phyloP scores from a whole-genome alignment of 1,284 basidiomycete genomes.

The Melampsora larici-populina region DNA sequence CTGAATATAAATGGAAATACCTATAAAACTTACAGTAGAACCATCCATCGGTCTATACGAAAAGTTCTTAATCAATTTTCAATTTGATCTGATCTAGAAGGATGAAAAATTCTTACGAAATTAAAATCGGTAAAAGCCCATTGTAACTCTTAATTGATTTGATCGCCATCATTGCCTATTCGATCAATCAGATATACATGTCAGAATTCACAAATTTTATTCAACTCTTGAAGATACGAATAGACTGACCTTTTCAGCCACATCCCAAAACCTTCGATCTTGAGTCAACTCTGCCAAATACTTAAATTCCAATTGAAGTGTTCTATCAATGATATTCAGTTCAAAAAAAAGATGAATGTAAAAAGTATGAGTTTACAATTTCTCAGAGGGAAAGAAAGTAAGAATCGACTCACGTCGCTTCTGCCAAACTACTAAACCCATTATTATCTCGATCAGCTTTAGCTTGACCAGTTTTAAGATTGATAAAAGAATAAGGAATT shows the following conservation, averaged over 20 bases:
- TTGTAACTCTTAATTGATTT: conserved; percentile 64
- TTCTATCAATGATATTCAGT: conserved; percentile 51
- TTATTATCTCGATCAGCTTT: conserved; percentile 66
- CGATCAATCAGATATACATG: background rate
- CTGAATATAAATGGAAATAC: too few species aligned
- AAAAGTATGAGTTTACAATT: background rate
- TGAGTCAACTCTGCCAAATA: conserved; percentile 79
- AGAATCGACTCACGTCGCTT: conserved; percentile 59
- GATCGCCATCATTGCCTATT: conserved; percentile 70
- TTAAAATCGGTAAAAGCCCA: conserved; percentile 78
- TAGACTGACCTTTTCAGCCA: conserved; percentile 66
- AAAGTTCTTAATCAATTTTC: background rate
- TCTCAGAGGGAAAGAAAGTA: too few species aligned
- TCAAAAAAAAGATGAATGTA: background rate
- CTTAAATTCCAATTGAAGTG: conserved; percentile 81
- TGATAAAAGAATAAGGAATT: conserved; percentile 74
- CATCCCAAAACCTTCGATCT: conserved; percentile 74
- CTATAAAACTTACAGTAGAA: conserved; percentile 27
- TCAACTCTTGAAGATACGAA: background rate
- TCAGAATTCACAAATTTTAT: background rate
- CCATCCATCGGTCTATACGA: conserved; percentile 10
- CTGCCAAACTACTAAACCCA: conserved; percentile 73
- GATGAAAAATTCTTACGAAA: conserved; percentile 61
- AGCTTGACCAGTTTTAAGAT: conserved; percentile 66
- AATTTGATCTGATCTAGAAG: background rate